Evolutionary conservation across 768 basidiomycete genomes (phyloP).

Genomic region (Rhodotorula babjevae): DNA sequence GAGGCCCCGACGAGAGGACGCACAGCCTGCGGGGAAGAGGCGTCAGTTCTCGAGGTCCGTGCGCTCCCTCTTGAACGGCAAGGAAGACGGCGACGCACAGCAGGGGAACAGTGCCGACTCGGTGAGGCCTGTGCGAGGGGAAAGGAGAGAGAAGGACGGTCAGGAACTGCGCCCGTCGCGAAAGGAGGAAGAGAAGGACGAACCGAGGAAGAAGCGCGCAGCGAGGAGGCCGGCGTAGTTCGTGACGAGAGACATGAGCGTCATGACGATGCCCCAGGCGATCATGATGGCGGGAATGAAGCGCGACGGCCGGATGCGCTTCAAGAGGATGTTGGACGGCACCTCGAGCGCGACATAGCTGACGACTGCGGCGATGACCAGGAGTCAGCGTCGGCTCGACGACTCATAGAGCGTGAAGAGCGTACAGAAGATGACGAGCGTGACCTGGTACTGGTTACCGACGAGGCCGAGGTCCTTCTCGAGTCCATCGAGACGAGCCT

Average conservation of each 20-base stretch:
- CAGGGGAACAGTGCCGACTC: conserved; percentile 36
- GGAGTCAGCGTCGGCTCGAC: no score
- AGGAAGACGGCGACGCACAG: neutral
- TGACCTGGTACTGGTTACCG: conserved; percentile 16
- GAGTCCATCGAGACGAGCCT: conserved; percentile 21
- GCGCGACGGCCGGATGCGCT: conserved; percentile 11
- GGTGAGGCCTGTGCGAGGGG: conserved; percentile 27
- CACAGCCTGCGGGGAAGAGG: no score
- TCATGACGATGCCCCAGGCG: neutral
- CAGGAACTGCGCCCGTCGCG: neutral
- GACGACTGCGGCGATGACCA: conserved; percentile 12
- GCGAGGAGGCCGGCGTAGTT: conserved; percentile 31
- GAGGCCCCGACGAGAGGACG: no score
- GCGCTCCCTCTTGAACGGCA: no score
- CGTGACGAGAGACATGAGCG: conserved; percentile 24
- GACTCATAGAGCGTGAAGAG: no score
- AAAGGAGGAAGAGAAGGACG: neutral
- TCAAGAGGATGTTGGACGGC: conserved; percentile 28
- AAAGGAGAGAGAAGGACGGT: conserved; percentile 1
- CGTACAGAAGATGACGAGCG: conserved; percentile 43
- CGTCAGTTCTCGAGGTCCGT: no score
- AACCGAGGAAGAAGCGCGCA: conserved; percentile 26
- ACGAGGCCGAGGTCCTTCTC: conserved; percentile 30
- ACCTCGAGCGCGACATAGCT: conserved; percentile 25
- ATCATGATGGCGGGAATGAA: conserved; percentile 14